These are phyloP conservation scores for Nitzschia inconspicua DNA, from an alignment of 108 stramenopile species.

Conservation along the genomic window DNA sequence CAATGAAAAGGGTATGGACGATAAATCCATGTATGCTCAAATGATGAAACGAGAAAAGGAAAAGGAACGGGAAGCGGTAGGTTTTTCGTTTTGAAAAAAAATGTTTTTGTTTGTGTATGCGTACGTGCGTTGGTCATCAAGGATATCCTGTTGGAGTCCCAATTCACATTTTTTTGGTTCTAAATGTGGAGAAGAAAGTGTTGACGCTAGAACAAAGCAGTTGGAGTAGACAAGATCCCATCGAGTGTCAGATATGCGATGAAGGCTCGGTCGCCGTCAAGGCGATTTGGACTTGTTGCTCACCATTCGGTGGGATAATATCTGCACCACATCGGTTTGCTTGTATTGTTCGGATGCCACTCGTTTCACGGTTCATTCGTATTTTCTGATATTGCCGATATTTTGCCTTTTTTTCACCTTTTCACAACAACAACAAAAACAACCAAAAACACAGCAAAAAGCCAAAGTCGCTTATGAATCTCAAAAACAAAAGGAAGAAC, in stretches of 20 bases:
- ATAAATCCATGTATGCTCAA: slow-evolving; percentile 80
- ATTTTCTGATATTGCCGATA: neutral
- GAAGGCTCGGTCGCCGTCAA: slow-evolving; percentile 56
- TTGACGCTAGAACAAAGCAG: neutral
- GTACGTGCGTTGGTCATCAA: neutral
- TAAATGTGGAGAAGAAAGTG: neutral
- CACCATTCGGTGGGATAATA: slow-evolving; percentile 67
- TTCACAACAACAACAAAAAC: neutral
- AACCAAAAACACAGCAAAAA: slow-evolving; percentile 55
- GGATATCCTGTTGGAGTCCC: neutral
- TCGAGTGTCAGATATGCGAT: slow-evolving; percentile 46
- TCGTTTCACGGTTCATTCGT: neutral
- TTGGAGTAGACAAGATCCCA: slow-evolving; percentile 70
- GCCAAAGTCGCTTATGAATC: slow-evolving; percentile 70
- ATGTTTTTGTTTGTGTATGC: neutral
- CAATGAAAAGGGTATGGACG: slow-evolving; percentile 87
- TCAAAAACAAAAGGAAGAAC: slow-evolving; percentile 69
- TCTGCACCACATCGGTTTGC: slow-evolving; percentile 39
- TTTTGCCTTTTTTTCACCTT: neutral
- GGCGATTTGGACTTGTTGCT: slow-evolving; percentile 45
- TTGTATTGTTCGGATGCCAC: neutral
- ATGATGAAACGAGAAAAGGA: slow-evolving; percentile 81
- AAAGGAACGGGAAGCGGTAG: slow-evolving; percentile 59
- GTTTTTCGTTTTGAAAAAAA: slow-evolving; percentile 5
- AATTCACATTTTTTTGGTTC: neutral